Evolutionary conservation across 2,329 filamentous ascomycete species (phyloP).

Genomic region (Pleurostoma richardsiae): DNA sequence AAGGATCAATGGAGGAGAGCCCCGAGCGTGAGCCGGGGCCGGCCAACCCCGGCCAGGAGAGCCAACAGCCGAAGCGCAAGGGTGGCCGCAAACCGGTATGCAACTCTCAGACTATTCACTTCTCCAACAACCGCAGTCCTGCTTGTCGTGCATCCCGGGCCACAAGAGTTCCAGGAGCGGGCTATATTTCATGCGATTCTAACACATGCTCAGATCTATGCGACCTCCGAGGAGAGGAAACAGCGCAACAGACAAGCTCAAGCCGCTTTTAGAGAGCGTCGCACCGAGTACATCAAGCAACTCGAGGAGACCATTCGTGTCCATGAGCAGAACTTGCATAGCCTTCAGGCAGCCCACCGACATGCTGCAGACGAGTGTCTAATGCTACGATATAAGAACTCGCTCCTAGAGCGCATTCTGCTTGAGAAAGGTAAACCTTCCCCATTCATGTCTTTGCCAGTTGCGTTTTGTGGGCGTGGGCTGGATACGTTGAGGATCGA

Average conservation of each 20-base stretch:
- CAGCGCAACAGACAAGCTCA: slow-evolving; percentile 96
- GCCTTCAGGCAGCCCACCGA: slow-evolving; percentile 88
- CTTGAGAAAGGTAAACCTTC: slow-evolving; percentile 76
- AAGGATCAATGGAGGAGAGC: slow-evolving; percentile 57
- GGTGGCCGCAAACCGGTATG: slow-evolving; percentile 93
- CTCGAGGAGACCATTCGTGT: slow-evolving; percentile 95
- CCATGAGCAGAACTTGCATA: slow-evolving; percentile 91
- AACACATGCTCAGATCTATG: slow-evolving; percentile 69
- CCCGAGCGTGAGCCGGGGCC: slow-evolving; percentile 48
- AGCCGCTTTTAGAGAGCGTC: slow-evolving; percentile 91
- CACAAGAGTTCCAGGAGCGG: no score
- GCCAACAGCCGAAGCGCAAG: slow-evolving; percentile 82
- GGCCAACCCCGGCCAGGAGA: slow-evolving; percentile 37
- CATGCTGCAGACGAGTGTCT: slow-evolving; percentile 93
- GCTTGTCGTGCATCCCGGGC: no score
- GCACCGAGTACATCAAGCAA: slow-evolving; percentile 99
- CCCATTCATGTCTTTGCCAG: neutral
- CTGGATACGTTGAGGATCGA: no score
- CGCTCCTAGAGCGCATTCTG: slow-evolving; percentile 87
- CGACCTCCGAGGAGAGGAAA: slow-evolving; percentile 96
- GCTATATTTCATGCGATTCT: neutral
- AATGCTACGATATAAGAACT: slow-evolving; percentile 99
- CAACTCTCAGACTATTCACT: slow-evolving; percentile 5
- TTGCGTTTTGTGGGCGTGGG: no score
- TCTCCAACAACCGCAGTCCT: no score